These are phyloP conservation scores for Penicillium salamii DNA, from an alignment of 495 filamentous ascomycete genomes.

Conservation along the genomic window DNA sequence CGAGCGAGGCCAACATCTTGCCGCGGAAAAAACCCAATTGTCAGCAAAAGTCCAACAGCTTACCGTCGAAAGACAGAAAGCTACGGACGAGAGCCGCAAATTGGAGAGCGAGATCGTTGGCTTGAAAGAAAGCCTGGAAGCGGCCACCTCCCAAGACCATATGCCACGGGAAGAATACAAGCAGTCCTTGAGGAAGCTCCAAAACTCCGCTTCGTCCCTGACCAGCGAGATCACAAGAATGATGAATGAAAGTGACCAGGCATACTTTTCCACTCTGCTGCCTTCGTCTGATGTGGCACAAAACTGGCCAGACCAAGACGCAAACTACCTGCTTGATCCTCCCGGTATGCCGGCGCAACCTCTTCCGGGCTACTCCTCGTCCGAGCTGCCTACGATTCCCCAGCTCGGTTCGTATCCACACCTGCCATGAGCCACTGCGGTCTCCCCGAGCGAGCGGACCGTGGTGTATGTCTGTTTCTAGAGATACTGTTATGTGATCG, in stretches of 20 bases:
- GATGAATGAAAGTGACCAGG: background rate
- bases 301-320: background rate
- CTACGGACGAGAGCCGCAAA: background rate
- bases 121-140: background rate
- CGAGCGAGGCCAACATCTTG: background rate
- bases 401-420: background rate
- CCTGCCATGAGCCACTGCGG: background rate
- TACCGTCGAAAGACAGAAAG: background rate
- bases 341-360: background rate
- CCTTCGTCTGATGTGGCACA: background rate
- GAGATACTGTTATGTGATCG: background rate
- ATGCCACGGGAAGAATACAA: constrained; percentile 1
- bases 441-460: no score
- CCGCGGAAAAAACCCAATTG: background rate
- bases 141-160: background rate
- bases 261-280: constrained; percentile 3
- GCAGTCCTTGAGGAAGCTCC: background rate
- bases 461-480: background rate
- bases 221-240: background rate
- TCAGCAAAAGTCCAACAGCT: background rate
- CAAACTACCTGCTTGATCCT: background rate
- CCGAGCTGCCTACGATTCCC: background rate
- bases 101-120: background rate
- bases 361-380: constrained; percentile 1
- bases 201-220: background rate